Evolutionary conservation across 495 filamentous ascomycete species (phyloP), one percentile per base, ranked within the genome.

Genomic region (Talaromyces stipitatus): DNA sequence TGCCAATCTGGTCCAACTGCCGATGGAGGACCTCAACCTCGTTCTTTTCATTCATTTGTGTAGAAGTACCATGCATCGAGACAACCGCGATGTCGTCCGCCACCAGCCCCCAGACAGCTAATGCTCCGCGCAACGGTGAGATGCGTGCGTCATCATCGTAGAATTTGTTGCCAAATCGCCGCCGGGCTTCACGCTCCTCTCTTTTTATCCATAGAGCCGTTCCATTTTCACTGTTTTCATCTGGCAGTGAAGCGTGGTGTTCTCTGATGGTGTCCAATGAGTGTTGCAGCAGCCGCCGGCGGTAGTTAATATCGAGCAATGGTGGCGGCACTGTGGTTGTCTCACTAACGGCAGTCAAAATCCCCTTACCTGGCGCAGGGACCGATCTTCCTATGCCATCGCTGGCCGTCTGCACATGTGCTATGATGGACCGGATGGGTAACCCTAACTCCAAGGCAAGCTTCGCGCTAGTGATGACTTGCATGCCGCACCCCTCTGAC

Each of bases 41-140:
- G 56, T 65, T 67, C 26, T 57, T 61, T 32, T 67, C 65, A 50
- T 65, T 65, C 6, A 58, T 55, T 9, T 59, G 47, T 26, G 65
- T 67, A 12, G 63, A 65, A 7, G 65, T 67, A 11, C 58, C 65
- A 45, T 67, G 65, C 5, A 67, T 41, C 24, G 65, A 65, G 7
- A 54, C 64, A 2, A 67, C 30, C 20, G 54, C 55, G 18, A 67
- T 20, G 53, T 67, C 65, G 29, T 67, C 65, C 4, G 62, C 50
- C 2, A 55, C 61, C 14, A 67, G 47, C 14, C 55, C 57, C 60
- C 61, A 65, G 9, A 58, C 52, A 8, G 65, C 63, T 12, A 67
- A 29, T 8, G 65, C 58, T 20, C 47, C 63, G 22, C 59, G 45
- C 10, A 68, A 27, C 27, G 62, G 65, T 4, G 64, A 48, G 22